phyloP scores from a whole-genome alignment of 495 filamentous ascomycete genomes.

The Aeminium ludgeri region DNA sequence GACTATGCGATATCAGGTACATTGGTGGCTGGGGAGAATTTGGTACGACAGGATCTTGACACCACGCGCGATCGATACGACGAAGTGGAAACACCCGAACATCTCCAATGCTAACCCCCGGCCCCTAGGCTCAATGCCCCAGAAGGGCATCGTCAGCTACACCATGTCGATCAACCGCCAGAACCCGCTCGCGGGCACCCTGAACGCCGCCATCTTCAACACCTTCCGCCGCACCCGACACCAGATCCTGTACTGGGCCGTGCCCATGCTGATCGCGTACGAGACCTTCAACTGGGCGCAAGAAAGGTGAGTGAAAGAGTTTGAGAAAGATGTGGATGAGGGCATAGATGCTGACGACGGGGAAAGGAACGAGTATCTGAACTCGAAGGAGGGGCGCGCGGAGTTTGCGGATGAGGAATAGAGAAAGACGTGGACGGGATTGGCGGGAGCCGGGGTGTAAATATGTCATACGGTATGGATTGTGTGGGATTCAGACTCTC shows the following conservation, averaged over 20 bases:
- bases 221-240: conserved; percentile 39
- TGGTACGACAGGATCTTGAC: conserved; percentile 39
- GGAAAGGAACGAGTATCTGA: conserved; percentile 71
- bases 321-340: not conserved
- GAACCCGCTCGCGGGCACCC: conserved; percentile 36
- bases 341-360: conserved; percentile 9
- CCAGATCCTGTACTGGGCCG: conserved; percentile 69
- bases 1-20: conserved; percentile 38
- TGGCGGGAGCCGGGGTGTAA: too few relatives aligned
- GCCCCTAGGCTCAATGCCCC: conserved; percentile 21
- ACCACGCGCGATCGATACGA: not conserved
- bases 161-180: conserved; percentile 35
- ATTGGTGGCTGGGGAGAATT: conserved; percentile 73
- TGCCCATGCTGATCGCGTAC: conserved; percentile 61
- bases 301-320: conserved; percentile 43
- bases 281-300: conserved; percentile 70
- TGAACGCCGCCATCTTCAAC: conserved; percentile 44
- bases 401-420: conserved; percentile 19
- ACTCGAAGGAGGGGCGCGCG: conserved; percentile 73
- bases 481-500: too few relatives aligned
- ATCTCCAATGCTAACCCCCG: not conserved
- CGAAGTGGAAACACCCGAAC: too few relatives aligned
- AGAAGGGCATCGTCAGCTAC: conserved; percentile 41
- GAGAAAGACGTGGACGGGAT: too few relatives aligned
- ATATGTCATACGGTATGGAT: too few relatives aligned